These are phyloP conservation scores for Claviceps digitariae DNA, from an alignment of 2,329 filamentous ascomycete genomes.

Conservation along the genomic window DNA sequence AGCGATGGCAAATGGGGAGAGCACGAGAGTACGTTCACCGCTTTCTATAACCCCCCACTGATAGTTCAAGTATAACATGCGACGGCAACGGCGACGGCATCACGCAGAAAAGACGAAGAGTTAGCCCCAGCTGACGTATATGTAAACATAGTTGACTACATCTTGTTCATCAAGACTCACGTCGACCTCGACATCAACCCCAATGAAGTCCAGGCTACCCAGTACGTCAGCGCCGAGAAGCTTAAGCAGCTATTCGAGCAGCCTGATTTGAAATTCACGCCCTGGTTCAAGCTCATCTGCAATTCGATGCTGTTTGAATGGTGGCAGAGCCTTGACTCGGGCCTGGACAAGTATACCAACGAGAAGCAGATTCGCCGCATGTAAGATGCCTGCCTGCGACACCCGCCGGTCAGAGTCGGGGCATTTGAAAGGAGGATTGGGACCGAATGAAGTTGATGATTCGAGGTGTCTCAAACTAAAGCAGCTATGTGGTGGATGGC, in stretches of 20 bases:
- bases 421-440: not conserved
- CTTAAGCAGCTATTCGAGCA: slow-evolving; percentile 79
- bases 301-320: slow-evolving; percentile 95
- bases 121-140: not conserved
- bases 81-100: not conserved
- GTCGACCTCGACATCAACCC: slow-evolving; percentile 70
- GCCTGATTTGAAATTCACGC: slow-evolving; percentile 72
- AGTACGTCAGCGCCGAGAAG: slow-evolving; percentile 71
- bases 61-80: not conserved
- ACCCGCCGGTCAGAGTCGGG: not conserved
- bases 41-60: not conserved
- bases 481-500: not conserved
- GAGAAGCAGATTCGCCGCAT: slow-evolving; percentile 84
- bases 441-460: not conserved
- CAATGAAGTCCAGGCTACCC: slow-evolving; percentile 79
- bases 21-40: slow-evolving; percentile 67
- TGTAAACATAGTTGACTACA: slow-evolving; percentile 68
- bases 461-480: not conserved
- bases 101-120: not conserved
- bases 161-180: slow-evolving; percentile 91
- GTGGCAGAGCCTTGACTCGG: slow-evolving; percentile 77
- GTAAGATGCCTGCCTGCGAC: slow-evolving; percentile 1
- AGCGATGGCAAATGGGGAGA: slow-evolving; percentile 98
- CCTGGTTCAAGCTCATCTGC: slow-evolving; percentile 99
- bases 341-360: slow-evolving; percentile 72